phyloP scores from a whole-genome alignment of 345 rosid species.

The Rhizophora mangle region DNA sequence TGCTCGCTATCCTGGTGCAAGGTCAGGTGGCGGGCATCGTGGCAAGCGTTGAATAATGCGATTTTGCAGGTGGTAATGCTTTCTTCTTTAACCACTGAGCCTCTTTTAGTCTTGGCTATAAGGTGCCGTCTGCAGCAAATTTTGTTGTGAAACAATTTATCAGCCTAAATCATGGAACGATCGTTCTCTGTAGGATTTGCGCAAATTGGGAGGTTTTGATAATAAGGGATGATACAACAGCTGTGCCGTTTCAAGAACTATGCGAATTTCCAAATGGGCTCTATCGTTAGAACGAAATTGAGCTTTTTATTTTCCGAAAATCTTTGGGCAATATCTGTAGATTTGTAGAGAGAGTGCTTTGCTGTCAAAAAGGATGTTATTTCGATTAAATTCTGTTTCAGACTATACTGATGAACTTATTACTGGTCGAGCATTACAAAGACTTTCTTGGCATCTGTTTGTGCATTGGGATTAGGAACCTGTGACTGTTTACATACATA shows the following conservation, averaged over 20 bases:
- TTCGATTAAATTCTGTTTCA: slow-evolving; percentile 22
- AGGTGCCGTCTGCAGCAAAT: slow-evolving; percentile 26
- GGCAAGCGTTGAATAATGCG: slow-evolving; percentile 51
- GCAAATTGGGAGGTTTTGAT: slow-evolving; percentile 30
- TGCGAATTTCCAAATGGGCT: slow-evolving; percentile 20
- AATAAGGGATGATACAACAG: slow-evolving; percentile 30
- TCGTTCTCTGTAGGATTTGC: slow-evolving; percentile 48
- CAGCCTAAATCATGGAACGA: slow-evolving; percentile 37
- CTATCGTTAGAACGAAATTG: slow-evolving; percentile 27
- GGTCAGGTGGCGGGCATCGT: slow-evolving; percentile 70
- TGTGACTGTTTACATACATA: not conserved
- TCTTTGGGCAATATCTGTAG: slow-evolving; percentile 9
- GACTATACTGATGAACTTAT: slow-evolving; percentile 4
- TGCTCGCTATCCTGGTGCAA: slow-evolving; percentile 77
- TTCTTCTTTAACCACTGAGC: slow-evolving; percentile 27
- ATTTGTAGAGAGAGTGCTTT: slow-evolving; percentile 15
- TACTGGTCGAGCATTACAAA: slow-evolving; percentile 2
- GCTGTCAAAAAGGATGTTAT: slow-evolving; percentile 25
- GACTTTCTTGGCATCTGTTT: not conserved
- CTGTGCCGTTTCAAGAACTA: slow-evolving; percentile 33
- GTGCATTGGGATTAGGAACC: slow-evolving; percentile 8
- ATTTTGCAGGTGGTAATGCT: slow-evolving; percentile 42
- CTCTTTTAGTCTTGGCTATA: slow-evolving; percentile 28
- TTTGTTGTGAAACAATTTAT: slow-evolving; percentile 28
- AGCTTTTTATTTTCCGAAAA: slow-evolving; percentile 20